Conservation (phyloP, 345 rosid species). For the Psidium friedrichsthalianum region DNA sequence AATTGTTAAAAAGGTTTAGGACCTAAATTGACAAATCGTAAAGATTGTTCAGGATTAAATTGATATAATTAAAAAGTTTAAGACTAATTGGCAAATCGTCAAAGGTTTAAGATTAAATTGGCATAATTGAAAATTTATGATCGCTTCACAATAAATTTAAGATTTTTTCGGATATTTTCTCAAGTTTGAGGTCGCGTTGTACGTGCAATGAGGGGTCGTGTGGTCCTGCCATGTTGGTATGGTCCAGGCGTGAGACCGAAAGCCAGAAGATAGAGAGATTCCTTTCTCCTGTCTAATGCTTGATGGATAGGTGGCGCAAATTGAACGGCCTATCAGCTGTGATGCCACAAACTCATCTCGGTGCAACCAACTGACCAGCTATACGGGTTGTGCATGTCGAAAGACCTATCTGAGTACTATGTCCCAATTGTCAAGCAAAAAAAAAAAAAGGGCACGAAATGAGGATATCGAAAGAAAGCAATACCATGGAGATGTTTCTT, state of each 20-base stretch:
- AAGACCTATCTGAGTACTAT: too few relatives aligned
- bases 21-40: neutral
- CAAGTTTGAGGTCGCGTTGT: neutral
- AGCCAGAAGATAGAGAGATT: neutral
- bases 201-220: neutral
- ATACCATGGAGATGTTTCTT: too few relatives aligned
- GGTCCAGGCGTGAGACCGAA: neutral
- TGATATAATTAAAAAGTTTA: too few relatives aligned
- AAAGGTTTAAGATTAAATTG: neutral
- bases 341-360: neutral
- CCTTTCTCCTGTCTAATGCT: neutral
- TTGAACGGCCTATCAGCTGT: neutral
- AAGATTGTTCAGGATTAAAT: neutral
- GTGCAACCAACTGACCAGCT: too few relatives aligned
- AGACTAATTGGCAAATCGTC: rapidly evolving
- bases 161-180: neutral
- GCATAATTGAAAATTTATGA: neutral
- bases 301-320: neutral
- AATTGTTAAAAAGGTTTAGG: neutral
- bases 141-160: neutral
- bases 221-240: neutral
- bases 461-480: too few relatives aligned
- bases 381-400: too few relatives aligned
- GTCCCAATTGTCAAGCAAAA: too few relatives aligned
- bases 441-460: too few relatives aligned